Evolutionary conservation across 805 yeast species (phyloP).

Genomic region (Starmerella bacillaris): DNA sequence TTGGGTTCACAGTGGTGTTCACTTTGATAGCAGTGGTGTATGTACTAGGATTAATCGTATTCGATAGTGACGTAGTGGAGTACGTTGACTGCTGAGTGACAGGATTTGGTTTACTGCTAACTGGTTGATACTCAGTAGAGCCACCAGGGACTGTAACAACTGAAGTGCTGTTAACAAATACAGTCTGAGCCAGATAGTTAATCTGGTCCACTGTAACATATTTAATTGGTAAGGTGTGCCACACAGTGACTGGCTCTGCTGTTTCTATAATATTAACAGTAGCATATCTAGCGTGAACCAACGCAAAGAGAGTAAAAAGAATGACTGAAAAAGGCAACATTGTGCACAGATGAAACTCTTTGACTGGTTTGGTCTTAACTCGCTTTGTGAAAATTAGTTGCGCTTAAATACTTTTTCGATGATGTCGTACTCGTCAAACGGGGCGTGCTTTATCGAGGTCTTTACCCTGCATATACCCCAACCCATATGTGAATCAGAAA

Average conservation of each 20-base stretch:
- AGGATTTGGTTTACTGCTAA: slow-evolving; percentile 21
- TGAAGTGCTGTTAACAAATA: slow-evolving; percentile 20
- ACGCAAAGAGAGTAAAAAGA: slow-evolving; percentile 4
- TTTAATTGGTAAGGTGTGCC: slow-evolving; percentile 3
- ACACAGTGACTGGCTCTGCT: slow-evolving; percentile 10
- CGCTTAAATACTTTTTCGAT: too few relatives aligned
- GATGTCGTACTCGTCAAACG: too few relatives aligned
- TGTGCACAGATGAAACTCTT: neutral
- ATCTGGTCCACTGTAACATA: slow-evolving; percentile 13
- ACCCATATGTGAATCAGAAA: too few relatives aligned
- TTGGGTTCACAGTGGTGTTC: neutral
- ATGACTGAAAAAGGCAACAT: neutral
- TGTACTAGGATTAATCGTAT: slow-evolving; percentile 21
- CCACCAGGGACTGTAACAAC: slow-evolving; percentile 22
- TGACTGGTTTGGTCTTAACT: too few relatives aligned
- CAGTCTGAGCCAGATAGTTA: slow-evolving; percentile 16
- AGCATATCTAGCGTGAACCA: slow-evolving; percentile 11
- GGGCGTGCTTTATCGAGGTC: too few relatives aligned
- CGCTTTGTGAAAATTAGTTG: too few relatives aligned
- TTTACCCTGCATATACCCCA: too few relatives aligned
- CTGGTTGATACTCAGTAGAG: slow-evolving; percentile 19
- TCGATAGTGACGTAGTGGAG: slow-evolving; percentile 19
- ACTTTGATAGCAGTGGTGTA: slow-evolving; percentile 12
- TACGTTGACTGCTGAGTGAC: slow-evolving; percentile 20
- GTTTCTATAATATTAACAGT: slow-evolving; percentile 13